Evolutionary conservation across 441 rosid species (phyloP), one percentile per base, ranked within the genome.

Genomic region (Jatropha podagrica): DNA sequence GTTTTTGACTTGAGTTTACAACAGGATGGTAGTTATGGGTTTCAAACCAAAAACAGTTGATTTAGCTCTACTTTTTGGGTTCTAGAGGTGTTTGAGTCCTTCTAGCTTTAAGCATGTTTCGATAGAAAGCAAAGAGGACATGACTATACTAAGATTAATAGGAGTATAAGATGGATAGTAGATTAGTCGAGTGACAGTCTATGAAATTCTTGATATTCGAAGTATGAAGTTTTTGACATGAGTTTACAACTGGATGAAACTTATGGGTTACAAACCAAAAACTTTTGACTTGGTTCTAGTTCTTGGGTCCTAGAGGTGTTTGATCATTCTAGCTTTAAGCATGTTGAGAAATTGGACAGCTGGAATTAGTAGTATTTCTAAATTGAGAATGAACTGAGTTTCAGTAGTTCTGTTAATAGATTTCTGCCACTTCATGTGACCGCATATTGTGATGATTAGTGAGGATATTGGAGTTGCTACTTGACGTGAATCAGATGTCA

Each of bases 221-320:
- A 67, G 69, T 66, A 80, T n/a, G 74, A 79, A 60, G 76, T 77
- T 74, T 79, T 76, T 46, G 74, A 70, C 40, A 55, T 70, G 74
- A 59, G 32, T 41, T 71, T 76, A 73, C 58, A 40, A 40, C 65
- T 52, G 38, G 75, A 71, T 62, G 75, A 75, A 27, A 76, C 37
- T 65, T 71, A 77, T 71, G 76, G 74, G 5, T 66, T 77, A 18
- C 52, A 49, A 26, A 44, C 10, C 11, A 48, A 65, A 59, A 51
- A 23, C 20, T 5, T 38, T 49, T 23, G 20, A 37, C n/a, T 26
- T 38, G 18, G 11, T 10, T 51, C 61, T 51, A 8, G 18, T 69
- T 54, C 63, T 54, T 8, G 49, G 17, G 5, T 32, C 4, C 42
- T n/a, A 3, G 41, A 23, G 60, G 27, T 26, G 18, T 37, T 37